phyloP scores from a whole-genome alignment of 1,284 basidiomycete genomes.

The Ustilago tritici region DNA sequence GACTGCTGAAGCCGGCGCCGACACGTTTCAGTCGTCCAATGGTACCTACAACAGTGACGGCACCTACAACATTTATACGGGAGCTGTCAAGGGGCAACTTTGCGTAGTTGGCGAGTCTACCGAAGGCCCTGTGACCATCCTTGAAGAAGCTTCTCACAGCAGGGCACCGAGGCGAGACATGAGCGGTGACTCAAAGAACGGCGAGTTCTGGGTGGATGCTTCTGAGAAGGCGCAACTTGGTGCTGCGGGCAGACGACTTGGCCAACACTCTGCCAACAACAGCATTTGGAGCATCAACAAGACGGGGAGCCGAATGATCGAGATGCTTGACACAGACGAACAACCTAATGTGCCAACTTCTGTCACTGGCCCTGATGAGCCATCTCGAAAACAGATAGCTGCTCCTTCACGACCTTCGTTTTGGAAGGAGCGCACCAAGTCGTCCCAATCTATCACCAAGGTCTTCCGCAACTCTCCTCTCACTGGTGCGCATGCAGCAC shows the following conservation, averaged over 20 bases:
- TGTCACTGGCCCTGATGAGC: slow-evolving; percentile 29
- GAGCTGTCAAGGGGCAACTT: slow-evolving; percentile 28
- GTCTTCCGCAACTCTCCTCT: slow-evolving; percentile 31
- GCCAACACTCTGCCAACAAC: slow-evolving; percentile 28
- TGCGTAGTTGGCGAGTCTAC: slow-evolving; percentile 25
- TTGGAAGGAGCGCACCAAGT: slow-evolving; percentile 42
- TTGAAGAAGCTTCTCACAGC: slow-evolving; percentile 12
- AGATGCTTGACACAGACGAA: slow-evolving; percentile 36
- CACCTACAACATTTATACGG: slow-evolving; percentile 40
- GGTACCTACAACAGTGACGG: slow-evolving; percentile 33
- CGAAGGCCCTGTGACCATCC: slow-evolving; percentile 10
- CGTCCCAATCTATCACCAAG: slow-evolving; percentile 29
- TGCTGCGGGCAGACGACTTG: slow-evolving; percentile 23
- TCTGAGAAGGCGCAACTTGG: slow-evolving; percentile 11
- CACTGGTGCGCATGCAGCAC: neutral
- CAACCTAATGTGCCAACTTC: slow-evolving; percentile 22
- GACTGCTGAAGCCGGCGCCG: slow-evolving; percentile 17
- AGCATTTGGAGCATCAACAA: slow-evolving; percentile 33
- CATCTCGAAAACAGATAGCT: slow-evolving; percentile 10
- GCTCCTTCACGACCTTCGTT: slow-evolving; percentile 27
- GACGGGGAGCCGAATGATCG: slow-evolving; percentile 40
- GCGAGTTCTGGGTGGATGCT: slow-evolving; percentile 25
- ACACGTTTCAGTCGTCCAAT: slow-evolving; percentile 18
- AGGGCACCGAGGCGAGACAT: slow-evolving; percentile 16
- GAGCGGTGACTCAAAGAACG: slow-evolving; percentile 23